Base-by-base conservation (phyloP, 495 filamentous ascomycete species). In the Parmelia sp. region DNA sequence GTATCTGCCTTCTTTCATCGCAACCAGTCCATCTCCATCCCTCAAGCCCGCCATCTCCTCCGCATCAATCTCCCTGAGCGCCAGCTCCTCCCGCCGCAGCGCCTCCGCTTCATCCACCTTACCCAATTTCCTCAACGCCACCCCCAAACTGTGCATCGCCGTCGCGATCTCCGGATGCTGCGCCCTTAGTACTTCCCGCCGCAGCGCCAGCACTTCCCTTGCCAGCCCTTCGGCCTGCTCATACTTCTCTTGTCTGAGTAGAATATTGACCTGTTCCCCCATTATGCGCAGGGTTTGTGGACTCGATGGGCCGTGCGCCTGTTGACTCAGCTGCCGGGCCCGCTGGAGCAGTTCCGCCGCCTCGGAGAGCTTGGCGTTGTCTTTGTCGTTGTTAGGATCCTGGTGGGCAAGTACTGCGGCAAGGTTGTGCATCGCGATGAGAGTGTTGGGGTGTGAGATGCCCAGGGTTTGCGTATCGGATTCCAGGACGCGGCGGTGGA, bases 1-100 rank as follows among this genome's bases (percentile, higher is more conserved):
- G 31, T 29, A 53, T 15, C 49, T 53, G 49, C 49, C 49, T 19
- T 53, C 49, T 19, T 31, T 17, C 49, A 53, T 53, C 49, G 49
- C 49, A 53, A 31, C 49, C 49, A 15, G 25, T 31, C 49, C 49
- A 53, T 53, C 27, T 31, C 27, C 49, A 53, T 53, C 49, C 25
- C 49, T 19, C 49, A 53, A 53, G 49, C 27, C 49, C 49, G 27
- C 49, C 49, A 29, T 19, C 49, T 53, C 49, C 49, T 53, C 49
- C 49, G 25, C 49, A 29, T 31, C 25, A 7, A 7, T 31, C 49
- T 53, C 49, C 25, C 27, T 31, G 31, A 53, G 49, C 49, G 49
- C 49, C 27, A 25, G 49, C 49, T 53, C 49, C 49, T 53, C 49
- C 49, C 49, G 49, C 49, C 49, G 25, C 49, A 53, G 49, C 49